A percentile compares a stretch with the other conserved stretches of the same genome.
These are phyloP conservation scores for Penicillium sp. DNA, from an alignment of 2,329 filamentous ascomycete species.

Conservation along the genomic window DNA sequence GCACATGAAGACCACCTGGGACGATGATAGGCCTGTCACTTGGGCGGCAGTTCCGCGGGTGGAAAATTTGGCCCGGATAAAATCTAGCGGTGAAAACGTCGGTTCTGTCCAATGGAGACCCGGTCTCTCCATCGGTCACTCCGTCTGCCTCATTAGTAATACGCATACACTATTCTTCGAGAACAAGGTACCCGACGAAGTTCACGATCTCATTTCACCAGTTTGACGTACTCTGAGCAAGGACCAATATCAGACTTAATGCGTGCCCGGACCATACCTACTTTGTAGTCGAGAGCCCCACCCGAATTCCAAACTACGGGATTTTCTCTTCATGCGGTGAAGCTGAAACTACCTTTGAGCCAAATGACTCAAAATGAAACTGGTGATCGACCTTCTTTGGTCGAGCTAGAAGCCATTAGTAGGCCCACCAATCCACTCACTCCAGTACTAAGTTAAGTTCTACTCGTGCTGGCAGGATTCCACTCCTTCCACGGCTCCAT, in stretches of 20 bases:
- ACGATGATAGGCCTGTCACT: constrained; percentile 19
- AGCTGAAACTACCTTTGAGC: constrained; percentile 2
- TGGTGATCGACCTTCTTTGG: constrained; percentile 7
- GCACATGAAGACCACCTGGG: neutral
- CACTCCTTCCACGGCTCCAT: constrained; percentile 1
- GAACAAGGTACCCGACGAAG: constrained; percentile 2
- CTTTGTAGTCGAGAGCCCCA: neutral
- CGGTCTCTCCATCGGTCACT: constrained; percentile 2
- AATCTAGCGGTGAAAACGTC: constrained; percentile 24
- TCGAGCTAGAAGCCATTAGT: constrained; percentile 8
- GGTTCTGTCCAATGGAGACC: constrained; percentile 21
- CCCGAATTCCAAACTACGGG: neutral
- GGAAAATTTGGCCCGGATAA: constrained; percentile 6
- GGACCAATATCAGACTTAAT: neutral
- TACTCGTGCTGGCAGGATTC: neutral
- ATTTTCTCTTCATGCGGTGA: neutral
- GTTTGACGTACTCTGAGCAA: neutral
- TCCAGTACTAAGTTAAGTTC: neutral
- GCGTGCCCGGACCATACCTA: neutral
- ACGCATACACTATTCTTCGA: neutral
- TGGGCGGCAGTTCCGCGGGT: constrained; percentile 10
- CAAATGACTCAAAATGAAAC: constrained; percentile 12
- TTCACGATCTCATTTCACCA: neutral
- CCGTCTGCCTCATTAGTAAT: constrained; percentile 8
- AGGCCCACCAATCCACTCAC: constrained; percentile 8